phyloP scores from a whole-genome alignment of 768 basidiomycete species.

The Podaxis rugospora region DNA sequence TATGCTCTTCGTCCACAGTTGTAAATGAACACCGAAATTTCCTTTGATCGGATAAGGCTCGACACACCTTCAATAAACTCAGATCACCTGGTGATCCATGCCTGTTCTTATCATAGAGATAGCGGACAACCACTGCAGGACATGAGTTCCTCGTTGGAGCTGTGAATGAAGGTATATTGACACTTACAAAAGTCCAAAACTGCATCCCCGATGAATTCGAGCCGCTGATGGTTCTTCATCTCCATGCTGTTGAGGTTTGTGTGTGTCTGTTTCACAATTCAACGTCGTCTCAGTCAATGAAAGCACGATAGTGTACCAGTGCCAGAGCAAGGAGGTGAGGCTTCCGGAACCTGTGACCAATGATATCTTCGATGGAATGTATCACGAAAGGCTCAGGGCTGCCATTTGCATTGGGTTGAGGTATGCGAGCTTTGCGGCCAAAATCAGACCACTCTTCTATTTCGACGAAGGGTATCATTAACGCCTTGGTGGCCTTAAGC shows the following conservation, averaged over 20 bases:
- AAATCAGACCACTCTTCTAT: constrained; percentile 75
- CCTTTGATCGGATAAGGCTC: not conserved
- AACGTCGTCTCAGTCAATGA: not conserved
- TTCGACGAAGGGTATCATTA: constrained; percentile 61
- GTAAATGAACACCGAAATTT: constrained; percentile 7
- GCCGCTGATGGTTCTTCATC: constrained; percentile 60
- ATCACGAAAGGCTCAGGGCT: constrained; percentile 45
- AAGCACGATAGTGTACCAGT: constrained; percentile 43
- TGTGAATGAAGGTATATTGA: not conserved
- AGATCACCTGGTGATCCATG: constrained; percentile 71
- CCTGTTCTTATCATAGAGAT: constrained; percentile 63
- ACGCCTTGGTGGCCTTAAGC: constrained; percentile 55
- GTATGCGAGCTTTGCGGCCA: constrained; percentile 39
- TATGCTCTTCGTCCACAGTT: constrained; percentile 47
- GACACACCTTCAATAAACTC: constrained; percentile 67
- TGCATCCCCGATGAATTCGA: constrained; percentile 86
- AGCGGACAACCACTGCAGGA: constrained; percentile 61
- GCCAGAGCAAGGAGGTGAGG: constrained; percentile 69
- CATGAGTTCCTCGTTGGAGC: constrained; percentile 9
- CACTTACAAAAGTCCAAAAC: constrained; percentile 76
- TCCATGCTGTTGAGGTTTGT: constrained; percentile 53
- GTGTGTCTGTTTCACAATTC: constrained; percentile 56
- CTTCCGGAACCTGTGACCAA: constrained; percentile 57
- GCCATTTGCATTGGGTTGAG: constrained; percentile 38
- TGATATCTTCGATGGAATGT: constrained; percentile 55